Conservation (phyloP, 2,329 filamentous ascomycete genomes). For the Dichotomopilus funicola region DNA sequence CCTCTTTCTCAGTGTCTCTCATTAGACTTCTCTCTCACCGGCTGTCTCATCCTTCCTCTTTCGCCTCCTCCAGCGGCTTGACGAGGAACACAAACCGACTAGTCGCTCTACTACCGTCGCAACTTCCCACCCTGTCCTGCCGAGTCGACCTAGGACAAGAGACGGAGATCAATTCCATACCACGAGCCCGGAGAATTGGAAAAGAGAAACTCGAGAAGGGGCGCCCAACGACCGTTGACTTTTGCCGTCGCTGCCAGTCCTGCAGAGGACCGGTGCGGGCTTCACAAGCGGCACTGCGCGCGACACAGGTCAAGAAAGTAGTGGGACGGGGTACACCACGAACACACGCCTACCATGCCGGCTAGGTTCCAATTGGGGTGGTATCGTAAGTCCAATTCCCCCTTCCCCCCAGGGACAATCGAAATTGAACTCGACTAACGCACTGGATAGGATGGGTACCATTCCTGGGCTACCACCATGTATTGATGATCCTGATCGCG, state of each 20-base stretch:
- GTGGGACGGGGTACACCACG: slow-evolving; percentile 1
- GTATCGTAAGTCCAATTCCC: slow-evolving; percentile 39
- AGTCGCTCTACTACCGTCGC: not conserved
- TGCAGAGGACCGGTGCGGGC: slow-evolving; percentile 25
- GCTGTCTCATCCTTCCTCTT: too few relatives aligned
- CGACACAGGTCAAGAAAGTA: not conserved
- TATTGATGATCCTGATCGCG: slow-evolving; percentile 95
- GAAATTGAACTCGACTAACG: slow-evolving; percentile 2
- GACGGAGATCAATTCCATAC: not conserved
- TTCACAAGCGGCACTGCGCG: slow-evolving; percentile 6
- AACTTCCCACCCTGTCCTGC: not conserved
- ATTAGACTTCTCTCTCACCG: too few relatives aligned
- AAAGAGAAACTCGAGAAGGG: not conserved
- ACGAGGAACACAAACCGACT: not conserved
- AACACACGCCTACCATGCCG: slow-evolving; percentile 23
- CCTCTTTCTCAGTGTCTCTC: too few relatives aligned
- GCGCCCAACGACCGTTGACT: not conserved
- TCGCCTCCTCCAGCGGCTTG: too few relatives aligned
- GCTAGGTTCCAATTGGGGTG: slow-evolving; percentile 41
- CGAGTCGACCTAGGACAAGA: not conserved
- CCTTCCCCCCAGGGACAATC: not conserved
- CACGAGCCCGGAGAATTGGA: too few relatives aligned
- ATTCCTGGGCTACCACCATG: slow-evolving; percentile 70
- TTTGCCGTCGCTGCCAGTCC: slow-evolving; percentile 10
- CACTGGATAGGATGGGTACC: slow-evolving; percentile 51